phyloP scores from a whole-genome alignment of 192 early-diverging fungal genomes.

The Coemansia sp. region DNA sequence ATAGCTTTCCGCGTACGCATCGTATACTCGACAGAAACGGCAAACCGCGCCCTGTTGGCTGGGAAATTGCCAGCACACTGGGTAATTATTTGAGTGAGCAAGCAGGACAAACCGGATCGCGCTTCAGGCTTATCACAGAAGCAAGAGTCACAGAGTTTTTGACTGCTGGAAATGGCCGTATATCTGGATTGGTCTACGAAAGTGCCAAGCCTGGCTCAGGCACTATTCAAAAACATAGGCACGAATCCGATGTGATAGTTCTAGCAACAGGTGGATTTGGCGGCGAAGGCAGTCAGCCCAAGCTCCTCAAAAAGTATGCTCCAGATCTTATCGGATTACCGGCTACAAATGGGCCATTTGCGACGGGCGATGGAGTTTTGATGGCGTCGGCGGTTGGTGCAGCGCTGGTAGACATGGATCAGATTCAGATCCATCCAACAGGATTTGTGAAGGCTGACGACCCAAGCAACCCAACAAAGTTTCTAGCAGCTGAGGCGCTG shows the following conservation, averaged over 20 bases:
- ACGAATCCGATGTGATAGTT: conserved; percentile 68
- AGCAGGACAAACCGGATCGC: conserved; percentile 62
- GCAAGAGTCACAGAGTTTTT: conserved; percentile 79
- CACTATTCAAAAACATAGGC: conserved; percentile 57
- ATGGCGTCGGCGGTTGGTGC: conserved; percentile 78
- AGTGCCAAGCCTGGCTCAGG: conserved; percentile 58
- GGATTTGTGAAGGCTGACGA: conserved; percentile 90
- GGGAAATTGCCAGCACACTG: conserved; percentile 93
- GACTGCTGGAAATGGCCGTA: conserved; percentile 60
- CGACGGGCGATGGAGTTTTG: conserved; percentile 93
- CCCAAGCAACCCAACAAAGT: conserved; percentile 88
- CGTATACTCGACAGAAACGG: conserved; percentile 61
- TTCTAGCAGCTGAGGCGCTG: conserved; percentile 94
- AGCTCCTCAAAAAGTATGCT: conserved; percentile 80
- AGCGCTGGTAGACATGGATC: conserved; percentile 90
- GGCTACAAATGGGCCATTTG: conserved; percentile 94
- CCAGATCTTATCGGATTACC: conserved; percentile 71
- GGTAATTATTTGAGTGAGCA: conserved; percentile 80
- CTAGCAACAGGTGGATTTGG: conserved; percentile 96
- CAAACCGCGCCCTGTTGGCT: conserved; percentile 78
- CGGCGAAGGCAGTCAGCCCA: conserved; percentile 78
- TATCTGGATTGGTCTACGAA: conserved; percentile 83
- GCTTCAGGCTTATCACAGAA: conserved; percentile 79
- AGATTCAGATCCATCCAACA: conserved; percentile 97
- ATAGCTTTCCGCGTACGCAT: conserved; percentile 92